These are phyloP conservation scores for Monilinia aucupariae DNA, from an alignment of 2,329 filamentous ascomycete species.

Conservation along the genomic window DNA sequence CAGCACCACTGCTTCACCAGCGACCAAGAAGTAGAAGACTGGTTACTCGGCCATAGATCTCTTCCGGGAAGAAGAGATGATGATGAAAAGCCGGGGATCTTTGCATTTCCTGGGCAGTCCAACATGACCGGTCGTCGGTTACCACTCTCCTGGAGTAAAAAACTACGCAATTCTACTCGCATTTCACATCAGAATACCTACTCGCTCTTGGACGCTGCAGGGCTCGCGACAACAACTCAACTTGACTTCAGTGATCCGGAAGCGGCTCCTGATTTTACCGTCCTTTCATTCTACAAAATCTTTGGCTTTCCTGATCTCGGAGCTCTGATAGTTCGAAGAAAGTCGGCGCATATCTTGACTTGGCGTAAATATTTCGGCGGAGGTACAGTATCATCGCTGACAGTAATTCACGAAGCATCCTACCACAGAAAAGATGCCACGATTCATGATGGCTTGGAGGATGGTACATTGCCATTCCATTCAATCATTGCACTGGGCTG, in stretches of 20 bases:
- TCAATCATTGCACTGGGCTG: conserved; percentile 75
- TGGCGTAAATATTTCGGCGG: conserved; percentile 81
- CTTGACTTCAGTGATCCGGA: conserved; percentile 61
- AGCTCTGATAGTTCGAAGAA: conserved; percentile 71
- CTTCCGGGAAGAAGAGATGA: conserved; percentile 31
- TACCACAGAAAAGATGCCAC: conserved; percentile 74
- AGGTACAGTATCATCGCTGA: conserved; percentile 85
- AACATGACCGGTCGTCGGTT: conserved; percentile 42
- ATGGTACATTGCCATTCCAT: conserved; percentile 86
- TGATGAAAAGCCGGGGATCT: conserved; percentile 42
- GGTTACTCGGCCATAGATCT: conserved; percentile 45
- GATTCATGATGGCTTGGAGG: conserved; percentile 77
- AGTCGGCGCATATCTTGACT: conserved; percentile 57
- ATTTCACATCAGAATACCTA: conserved; percentile 41
- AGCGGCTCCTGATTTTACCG: conserved; percentile 72
- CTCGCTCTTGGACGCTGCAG: conserved; percentile 80
- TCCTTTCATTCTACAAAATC: conserved; percentile 88
- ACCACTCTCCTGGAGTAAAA: conserved; percentile 61
- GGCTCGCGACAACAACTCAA: conserved; percentile 68
- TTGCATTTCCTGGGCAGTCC: conserved; percentile 78
- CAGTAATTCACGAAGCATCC: conserved; percentile 63
- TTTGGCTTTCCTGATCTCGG: conserved; percentile 93
- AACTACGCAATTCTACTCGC: conserved; percentile 39
- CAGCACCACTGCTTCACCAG: conserved; percentile 57
- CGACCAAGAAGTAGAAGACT: conserved; percentile 58